Evolutionary conservation across 2,329 filamentous ascomycete species (phyloP), one percentile per base, ranked within the genome.

Genomic region (Ceratocystis colombiana): DNA sequence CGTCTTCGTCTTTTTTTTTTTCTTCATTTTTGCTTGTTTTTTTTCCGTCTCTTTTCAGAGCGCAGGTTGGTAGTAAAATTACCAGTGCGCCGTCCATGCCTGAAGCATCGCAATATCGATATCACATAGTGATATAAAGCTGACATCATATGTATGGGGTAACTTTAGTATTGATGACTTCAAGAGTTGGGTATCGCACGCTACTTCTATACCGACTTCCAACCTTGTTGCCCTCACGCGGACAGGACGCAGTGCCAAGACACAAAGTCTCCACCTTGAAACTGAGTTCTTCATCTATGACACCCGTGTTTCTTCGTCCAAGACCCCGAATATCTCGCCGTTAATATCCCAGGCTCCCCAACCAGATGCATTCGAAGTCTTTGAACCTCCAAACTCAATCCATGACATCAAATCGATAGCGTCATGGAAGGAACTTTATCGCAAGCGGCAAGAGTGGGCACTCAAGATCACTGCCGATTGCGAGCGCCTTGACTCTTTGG

Each of bases 261-360:
- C 86, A 45, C 88, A 93, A 73, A 88, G 85, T 45, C 82, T 96
- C 61, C 84, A 90, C 70, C 85, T 84, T 45, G 93, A 96, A 88
- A 89, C 85, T 70, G 91, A 97, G 74, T 86, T 99, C 67, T 97
- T 89, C 74, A 84, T 97, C 64, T 99, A 96, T 76, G 91, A 96
- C 75, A 88, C 91, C 69, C 85, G 87, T 70, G 84, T 88, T 71
- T 85, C 88, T 70, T 81, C 87, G 70, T 75, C 84, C 63, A 77
- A 80, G 62, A 78, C 82, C 64, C 72, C 80, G 6, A 76, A 76
- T 61, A 72, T 78, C 5, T 75, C 78, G 20, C 76, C 76, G 20
- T 74, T 79, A 65, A 73, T 79, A 68, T 76, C 77, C 71, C 80
- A 84, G 66, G 71, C 79, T 68, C 78, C 82, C 59, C 72, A 79